These are phyloP conservation scores for Aspergillus hortae DNA, from an alignment of 2,329 filamentous ascomycete genomes.

Conservation along the genomic window DNA sequence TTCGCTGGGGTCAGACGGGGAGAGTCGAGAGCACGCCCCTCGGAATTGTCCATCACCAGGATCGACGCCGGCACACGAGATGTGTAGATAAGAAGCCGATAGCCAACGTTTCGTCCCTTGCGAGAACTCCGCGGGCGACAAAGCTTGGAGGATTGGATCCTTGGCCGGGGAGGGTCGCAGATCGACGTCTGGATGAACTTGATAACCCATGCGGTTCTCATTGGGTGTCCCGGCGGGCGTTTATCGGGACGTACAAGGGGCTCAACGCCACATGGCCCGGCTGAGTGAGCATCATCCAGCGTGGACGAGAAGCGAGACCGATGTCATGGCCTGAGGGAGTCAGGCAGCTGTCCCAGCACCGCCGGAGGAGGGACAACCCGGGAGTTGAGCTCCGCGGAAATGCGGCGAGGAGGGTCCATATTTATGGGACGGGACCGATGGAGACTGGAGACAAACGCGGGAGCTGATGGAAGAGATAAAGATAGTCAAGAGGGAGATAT, in stretches of 20 bases:
- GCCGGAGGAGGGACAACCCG: too few species aligned
- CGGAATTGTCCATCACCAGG: too few species aligned
- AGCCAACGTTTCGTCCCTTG: background rate
- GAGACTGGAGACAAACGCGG: background rate
- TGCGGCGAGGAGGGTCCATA: constrained; percentile 1
- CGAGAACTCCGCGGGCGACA: constrained; percentile 3
- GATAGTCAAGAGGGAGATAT: background rate
- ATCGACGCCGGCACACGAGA: too few species aligned
- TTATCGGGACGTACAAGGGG: background rate
- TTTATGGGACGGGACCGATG: constrained; percentile 5
- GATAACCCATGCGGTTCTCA: constrained; percentile 22
- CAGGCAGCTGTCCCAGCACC: too few species aligned
- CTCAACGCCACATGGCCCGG: background rate
- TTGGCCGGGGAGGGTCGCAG: background rate
- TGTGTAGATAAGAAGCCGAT: too few species aligned
- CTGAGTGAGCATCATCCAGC: background rate
- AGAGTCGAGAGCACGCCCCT: too few species aligned
- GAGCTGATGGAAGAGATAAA: background rate
- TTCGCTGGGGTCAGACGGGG: background rate
- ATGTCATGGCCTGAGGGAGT: background rate
- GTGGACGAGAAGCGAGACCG: background rate
- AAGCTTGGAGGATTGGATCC: background rate
- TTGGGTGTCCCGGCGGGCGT: constrained; percentile 13
- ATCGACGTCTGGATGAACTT: constrained; percentile 6
- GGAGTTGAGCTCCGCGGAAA: constrained; percentile 8